Evolutionary conservation across 169 alveolate genomes (phyloP).

Genomic region (Amoebophrya sp.): DNA sequence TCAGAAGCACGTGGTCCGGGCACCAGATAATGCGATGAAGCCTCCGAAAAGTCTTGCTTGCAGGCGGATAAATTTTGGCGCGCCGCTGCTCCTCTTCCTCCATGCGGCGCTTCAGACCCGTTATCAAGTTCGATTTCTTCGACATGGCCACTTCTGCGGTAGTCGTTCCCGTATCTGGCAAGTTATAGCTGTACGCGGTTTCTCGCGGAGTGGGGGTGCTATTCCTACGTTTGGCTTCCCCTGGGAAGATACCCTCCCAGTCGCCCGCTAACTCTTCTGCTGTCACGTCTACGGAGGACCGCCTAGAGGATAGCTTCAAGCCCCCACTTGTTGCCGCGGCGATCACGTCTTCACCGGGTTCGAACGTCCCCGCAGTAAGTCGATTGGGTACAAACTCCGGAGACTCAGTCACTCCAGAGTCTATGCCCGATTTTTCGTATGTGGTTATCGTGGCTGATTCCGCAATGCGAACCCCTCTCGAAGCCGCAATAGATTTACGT

Average conservation of each 20-base stretch:
- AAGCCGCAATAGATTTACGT: too few relatives aligned
- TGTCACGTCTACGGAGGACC: neutral
- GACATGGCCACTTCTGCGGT: neutral
- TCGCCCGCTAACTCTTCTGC: neutral
- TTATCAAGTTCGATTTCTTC: neutral
- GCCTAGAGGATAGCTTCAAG: too few relatives aligned
- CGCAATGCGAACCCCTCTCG: too few relatives aligned
- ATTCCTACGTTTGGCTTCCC: too few relatives aligned
- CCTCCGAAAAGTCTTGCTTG: neutral
- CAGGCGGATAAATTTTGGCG: neutral
- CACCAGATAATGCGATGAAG: neutral
- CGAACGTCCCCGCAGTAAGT: too few relatives aligned
- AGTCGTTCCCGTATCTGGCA: neutral
- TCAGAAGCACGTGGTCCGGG: neutral
- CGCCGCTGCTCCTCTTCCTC: slow-evolving; percentile 12
- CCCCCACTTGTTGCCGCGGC: too few relatives aligned
- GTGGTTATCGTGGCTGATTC: too few relatives aligned
- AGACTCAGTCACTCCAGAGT: too few relatives aligned
- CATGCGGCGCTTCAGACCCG: neutral
- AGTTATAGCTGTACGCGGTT: neutral
- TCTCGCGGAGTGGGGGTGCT: too few relatives aligned
- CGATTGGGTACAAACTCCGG: too few relatives aligned
- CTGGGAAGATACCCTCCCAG: neutral
- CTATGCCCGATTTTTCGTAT: too few relatives aligned
- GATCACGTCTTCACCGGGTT: too few relatives aligned